Conservation (phyloP, 2,329 filamentous ascomycete genomes). For the Paradendryphiella salina region DNA sequence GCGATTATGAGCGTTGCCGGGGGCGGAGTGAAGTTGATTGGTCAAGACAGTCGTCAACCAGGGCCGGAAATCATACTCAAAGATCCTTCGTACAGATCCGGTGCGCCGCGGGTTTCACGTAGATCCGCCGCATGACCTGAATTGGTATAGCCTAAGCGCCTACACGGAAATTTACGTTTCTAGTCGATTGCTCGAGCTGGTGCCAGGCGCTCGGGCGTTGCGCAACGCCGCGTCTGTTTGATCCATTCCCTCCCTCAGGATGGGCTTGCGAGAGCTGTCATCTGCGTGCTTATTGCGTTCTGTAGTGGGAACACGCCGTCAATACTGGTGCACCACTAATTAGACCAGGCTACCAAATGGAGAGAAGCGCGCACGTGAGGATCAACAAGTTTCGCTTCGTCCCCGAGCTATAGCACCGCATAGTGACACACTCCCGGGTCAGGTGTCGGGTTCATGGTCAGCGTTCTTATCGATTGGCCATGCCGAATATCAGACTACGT, state of each 20-base stretch:
- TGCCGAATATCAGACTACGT: conserved; percentile 39
- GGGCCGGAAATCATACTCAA: conserved; percentile 33
- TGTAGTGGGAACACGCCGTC: conserved; percentile 24
- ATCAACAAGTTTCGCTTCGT: conserved; percentile 21
- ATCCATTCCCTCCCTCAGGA: conserved; percentile 25
- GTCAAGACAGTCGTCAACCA: conserved; percentile 21
- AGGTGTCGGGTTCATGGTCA: conserved; percentile 33
- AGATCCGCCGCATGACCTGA: conserved; percentile 36
- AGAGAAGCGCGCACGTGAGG: conserved; percentile 23
- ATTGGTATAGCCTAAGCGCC: conserved; percentile 37
- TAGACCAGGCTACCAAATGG: conserved; percentile 19
- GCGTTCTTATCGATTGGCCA: conserved; percentile 47
- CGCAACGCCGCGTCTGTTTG: conserved; percentile 41
- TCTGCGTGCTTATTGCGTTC: conserved; percentile 20
- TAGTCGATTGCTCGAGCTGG: conserved; percentile 39
- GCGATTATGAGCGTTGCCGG: conserved; percentile 10
- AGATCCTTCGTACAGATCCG: conserved; percentile 40
- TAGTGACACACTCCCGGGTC: conserved; percentile 30
- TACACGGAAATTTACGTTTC: conserved; percentile 42
- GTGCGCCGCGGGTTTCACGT: conserved; percentile 42
- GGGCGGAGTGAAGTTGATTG: conserved; percentile 23
- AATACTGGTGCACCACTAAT: conserved; percentile 20
- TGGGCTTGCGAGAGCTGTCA: conserved; percentile 22
- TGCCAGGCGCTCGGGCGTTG: conserved; percentile 48
- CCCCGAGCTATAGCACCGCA: conserved; percentile 22